Evolutionary conservation across 2,329 filamentous ascomycete genomes (phyloP), one percentile per base, ranked within the genome.

Genomic region (Daldinia eschscholtzii): DNA sequence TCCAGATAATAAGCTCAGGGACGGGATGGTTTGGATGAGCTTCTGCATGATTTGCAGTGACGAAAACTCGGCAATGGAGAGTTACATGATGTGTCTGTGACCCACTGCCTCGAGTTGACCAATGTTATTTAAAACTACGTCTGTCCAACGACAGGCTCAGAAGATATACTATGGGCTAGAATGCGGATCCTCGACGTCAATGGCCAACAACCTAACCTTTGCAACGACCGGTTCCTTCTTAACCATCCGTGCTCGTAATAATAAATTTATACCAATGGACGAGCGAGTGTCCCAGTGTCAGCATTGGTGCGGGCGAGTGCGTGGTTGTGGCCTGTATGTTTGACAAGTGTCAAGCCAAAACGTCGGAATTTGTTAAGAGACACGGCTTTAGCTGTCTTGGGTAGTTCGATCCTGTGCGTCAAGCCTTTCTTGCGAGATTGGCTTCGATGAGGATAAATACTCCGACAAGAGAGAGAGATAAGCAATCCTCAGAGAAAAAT

Each of bases 401-500:
- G 75, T 67, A 77, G 65, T 64, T 70, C 73, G 53, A 70, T 74
- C 66, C 70, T 72, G 71, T 72, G 72, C 68, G 73, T 74, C 70
- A 67, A 69, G 69, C 55, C 65, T 69, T 61, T 64, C 15, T 62
- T 65, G 67, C 56, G 66, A 65, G 52, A 42, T 46, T 59, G 42
- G 59, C 56, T 65, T 62, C 72, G 65, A 68, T 73, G 67, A 75
- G 72, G 70, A 69, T 74, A 76, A 78, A 77, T 76, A 71, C 72
- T 76, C 76, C 75, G 76, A 77, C 67, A 23, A 23, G 20, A 23
- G 20, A 69, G 55, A 66, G 62, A 75, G 76, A 77, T 77, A 78
- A 76, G 75, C 73, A 72, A 76, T 60, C 65, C 75, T 75, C 70
- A 73, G 23, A 39, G n/a, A 23, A 77, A 64, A 73, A 73, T 75